Evolutionary conservation across 768 basidiomycete genomes (phyloP).

Genomic region (Rhodosporidiobolus sp.): DNA sequence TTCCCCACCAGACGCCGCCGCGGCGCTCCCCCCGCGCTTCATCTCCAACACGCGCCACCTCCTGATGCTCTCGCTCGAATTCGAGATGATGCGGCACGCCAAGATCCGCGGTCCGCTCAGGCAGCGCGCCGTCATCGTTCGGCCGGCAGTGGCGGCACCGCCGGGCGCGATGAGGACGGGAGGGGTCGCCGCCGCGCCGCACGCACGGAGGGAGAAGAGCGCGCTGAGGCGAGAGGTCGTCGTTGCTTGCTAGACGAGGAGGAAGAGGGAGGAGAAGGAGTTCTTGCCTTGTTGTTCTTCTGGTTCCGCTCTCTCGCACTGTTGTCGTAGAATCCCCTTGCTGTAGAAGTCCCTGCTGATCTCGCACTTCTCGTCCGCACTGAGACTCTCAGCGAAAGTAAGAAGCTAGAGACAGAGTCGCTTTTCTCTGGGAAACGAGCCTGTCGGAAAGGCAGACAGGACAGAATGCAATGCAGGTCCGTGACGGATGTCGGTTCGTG

Average conservation of each 20-base stretch:
- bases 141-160: slow-evolving; percentile 9
- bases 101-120: slow-evolving; percentile 37
- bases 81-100: slow-evolving; percentile 37
- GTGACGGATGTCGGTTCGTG: no score
- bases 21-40: slow-evolving; percentile 11
- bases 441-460: no score
- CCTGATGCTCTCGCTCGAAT: slow-evolving; percentile 38
- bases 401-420: no score
- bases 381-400: no score
- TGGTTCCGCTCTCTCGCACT: no score
- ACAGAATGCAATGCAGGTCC: no score
- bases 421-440: no score
- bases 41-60: slow-evolving; percentile 39
- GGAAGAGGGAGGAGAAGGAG: neutral
- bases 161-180: neutral
- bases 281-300: no score
- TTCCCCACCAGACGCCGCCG: neutral
- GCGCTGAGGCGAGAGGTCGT: neutral
- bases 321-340: no score
- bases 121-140: slow-evolving; percentile 32
- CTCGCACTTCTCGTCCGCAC: no score
- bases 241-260: neutral
- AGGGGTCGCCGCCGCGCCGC: neutral
- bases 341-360: no score
- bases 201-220: neutral